A percentile compares a stretch with the other conserved stretches of the same genome.
These are phyloP conservation scores for Podospora pseudoanserina DNA, from an alignment of 495 filamentous ascomycete species.

Conservation along the genomic window DNA sequence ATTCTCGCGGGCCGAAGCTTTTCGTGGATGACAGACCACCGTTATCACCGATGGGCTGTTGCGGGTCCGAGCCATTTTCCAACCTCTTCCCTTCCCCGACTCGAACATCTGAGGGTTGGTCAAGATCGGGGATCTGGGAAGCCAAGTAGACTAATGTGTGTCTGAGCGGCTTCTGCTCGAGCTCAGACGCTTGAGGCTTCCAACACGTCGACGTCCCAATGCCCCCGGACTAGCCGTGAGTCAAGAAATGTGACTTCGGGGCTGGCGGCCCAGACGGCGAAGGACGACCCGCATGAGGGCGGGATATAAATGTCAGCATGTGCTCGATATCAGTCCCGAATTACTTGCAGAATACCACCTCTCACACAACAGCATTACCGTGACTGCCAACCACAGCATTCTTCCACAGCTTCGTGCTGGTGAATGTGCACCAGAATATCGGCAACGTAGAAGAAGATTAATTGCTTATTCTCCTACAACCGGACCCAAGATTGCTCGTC, in stretches of 20 bases:
- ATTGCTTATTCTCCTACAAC: too few species aligned
- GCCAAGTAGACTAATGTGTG: neutral
- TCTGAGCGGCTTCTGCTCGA: neutral
- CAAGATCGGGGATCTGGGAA: neutral
- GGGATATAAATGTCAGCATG: neutral
- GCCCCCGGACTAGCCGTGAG: constrained; percentile 47
- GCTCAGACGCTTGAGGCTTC: constrained; percentile 1
- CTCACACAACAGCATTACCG: too few species aligned
- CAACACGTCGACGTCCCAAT: constrained; percentile 55
- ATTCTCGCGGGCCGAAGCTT: neutral
- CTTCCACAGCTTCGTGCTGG: too few species aligned
- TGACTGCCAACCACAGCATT: too few species aligned
- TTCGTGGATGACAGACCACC: neutral
- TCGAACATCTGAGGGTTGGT: neutral
- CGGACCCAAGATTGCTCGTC: too few species aligned
- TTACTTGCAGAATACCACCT: too few species aligned
- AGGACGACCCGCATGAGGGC: constrained; percentile 31
- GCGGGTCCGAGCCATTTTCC: neutral
- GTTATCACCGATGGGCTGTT: neutral
- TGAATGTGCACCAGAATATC: too few species aligned
- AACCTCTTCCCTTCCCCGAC: neutral
- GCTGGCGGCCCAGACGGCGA: constrained; percentile 46
- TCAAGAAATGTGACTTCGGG: constrained; percentile 47
- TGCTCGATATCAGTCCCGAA: neutral
- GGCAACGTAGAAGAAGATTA: too few species aligned